Base-by-base conservation (phyloP, 192 early-diverging fungal genomes). In the Mortierella hygrophila region DNA sequence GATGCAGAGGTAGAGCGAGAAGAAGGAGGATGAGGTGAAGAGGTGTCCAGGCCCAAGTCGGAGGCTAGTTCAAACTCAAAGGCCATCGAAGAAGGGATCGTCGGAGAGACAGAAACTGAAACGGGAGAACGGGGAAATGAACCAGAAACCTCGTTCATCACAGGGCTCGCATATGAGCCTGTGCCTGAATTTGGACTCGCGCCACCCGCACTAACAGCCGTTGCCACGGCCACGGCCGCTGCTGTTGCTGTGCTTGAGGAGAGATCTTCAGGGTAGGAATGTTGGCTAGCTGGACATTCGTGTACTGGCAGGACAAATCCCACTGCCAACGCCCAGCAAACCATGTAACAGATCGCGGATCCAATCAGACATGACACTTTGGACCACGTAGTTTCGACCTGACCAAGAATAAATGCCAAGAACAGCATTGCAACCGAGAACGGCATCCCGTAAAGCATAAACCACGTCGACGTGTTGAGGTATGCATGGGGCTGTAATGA, bases 381-480 rank as follows among this genome's bases (percentile, higher is more conserved):
- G 18, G 69, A 77, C 78, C 78, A 85, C 41, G 80, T 11, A 2
- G 78, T 80, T 32, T 85, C 83, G 1, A 72, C 75, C 6, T 49
- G 46, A 0, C 78, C 76, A 18, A 80, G 38, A 32, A 80, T 68
- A 54, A 85, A 47, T n/a, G 77, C 73, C 74, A 80, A 65, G 21
- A 85, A 77, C 21, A 75, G 55, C 38, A 76, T 70, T 3, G 74
- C 75, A 0, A 76, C 57, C 32, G 83, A 71, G 70, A 85, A 85
- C 6, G 78, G 83, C 37, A 80, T 40, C 9, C 74, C 83, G 26
- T 85, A 85, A 38, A 81, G 47, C 69, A 78, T 70, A 37, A 78
- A 68, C 75, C 84, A 81, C 9, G 72, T 60, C n/a, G 65, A 70
- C 20, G 65, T 82, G 47, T 52, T 75, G 68, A 82, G 40, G 26